A percentile compares a stretch with the other conserved stretches of the same genome.
phyloP scores from a whole-genome alignment of 768 basidiomycete genomes.

The Pilatotrama ljubarskyi region DNA sequence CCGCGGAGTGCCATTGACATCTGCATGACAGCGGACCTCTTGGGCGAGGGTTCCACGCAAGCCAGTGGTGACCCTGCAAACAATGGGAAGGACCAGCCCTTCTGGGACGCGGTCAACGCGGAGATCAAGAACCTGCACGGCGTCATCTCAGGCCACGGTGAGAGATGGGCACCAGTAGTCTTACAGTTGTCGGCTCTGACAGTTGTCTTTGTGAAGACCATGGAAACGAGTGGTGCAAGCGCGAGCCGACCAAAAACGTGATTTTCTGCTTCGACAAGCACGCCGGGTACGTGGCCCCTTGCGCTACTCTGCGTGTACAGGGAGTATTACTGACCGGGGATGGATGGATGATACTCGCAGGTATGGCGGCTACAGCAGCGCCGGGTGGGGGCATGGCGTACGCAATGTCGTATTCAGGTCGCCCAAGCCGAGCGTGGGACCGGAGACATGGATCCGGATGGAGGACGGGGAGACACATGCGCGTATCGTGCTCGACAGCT shows the following conservation, averaged over 20 bases:
- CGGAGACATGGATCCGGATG: slow-evolving; percentile 66
- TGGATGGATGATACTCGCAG: slow-evolving; percentile 35
- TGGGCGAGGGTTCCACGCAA: slow-evolving; percentile 62
- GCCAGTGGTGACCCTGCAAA: slow-evolving; percentile 41
- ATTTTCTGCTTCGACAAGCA: slow-evolving; percentile 81
- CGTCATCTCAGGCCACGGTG: slow-evolving; percentile 72
- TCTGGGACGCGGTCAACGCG: slow-evolving; percentile 60
- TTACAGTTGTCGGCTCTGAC: background rate
- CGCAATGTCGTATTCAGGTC: slow-evolving; percentile 63
- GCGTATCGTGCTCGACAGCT: slow-evolving; percentile 47
- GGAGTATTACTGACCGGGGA: background rate
- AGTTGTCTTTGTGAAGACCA: slow-evolving; percentile 48
- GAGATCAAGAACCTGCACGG: slow-evolving; percentile 67
- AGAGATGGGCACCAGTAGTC: slow-evolving; percentile 6
- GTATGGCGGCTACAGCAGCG: slow-evolving; percentile 61
- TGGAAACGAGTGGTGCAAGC: slow-evolving; percentile 78
- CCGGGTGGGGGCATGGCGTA: slow-evolving; percentile 64
- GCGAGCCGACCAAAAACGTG: slow-evolving; percentile 59
- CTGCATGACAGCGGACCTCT: slow-evolving; percentile 50
- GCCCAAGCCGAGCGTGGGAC: slow-evolving; percentile 41
- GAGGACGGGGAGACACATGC: slow-evolving; percentile 61
- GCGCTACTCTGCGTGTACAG: background rate
- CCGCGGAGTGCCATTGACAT: no score
- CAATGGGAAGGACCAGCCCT: slow-evolving; percentile 52
- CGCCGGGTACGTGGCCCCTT: slow-evolving; percentile 51